Evolutionary conservation across 2,329 filamentous ascomycete species (phyloP).

Genomic region (Sporothrix schenckii): DNA sequence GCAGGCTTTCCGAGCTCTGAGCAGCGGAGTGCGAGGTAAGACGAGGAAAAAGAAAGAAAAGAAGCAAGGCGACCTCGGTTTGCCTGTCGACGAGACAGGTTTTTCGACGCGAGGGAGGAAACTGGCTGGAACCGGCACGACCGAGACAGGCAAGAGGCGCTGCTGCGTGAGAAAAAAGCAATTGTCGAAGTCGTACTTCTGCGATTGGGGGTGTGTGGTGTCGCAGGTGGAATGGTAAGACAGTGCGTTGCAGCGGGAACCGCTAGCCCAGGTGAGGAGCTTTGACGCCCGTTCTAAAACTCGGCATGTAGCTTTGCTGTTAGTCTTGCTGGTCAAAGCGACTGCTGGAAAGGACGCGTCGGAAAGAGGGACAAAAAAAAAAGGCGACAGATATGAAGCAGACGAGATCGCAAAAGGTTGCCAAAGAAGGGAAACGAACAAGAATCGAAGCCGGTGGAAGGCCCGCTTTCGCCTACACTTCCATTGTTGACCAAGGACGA

Average conservation of each 20-base stretch:
- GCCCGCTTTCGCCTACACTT: conserved; percentile 15
- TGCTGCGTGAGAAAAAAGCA: background rate
- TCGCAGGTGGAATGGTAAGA: conserved; percentile 20
- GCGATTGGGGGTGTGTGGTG: conserved; percentile 15
- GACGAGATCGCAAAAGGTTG: background rate
- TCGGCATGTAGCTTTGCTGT: conserved; percentile 13
- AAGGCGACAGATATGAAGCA: background rate
- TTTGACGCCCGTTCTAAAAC: conserved; percentile 19
- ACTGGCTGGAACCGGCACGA: conserved; percentile 4
- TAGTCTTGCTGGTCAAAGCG: conserved; percentile 21
- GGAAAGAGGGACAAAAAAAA: background rate
- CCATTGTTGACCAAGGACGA: conserved; percentile 10
- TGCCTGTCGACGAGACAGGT: conserved; percentile 20
- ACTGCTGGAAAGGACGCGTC: background rate
- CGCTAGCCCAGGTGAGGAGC: conserved; percentile 19
- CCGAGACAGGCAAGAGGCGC: conserved; percentile 6
- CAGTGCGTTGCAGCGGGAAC: conserved; percentile 24
- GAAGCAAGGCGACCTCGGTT: conserved; percentile 1
- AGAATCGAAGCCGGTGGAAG: conserved; percentile 6
- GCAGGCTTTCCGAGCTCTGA: background rate
- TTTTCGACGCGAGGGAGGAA: conserved; percentile 19
- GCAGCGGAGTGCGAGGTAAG: background rate
- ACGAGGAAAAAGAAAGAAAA: background rate
- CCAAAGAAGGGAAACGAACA: background rate
- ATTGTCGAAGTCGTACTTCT: background rate